Base-by-base conservation (phyloP, 192 early-diverging fungal genomes). In the Thoreauomyces humboldtii region DNA sequence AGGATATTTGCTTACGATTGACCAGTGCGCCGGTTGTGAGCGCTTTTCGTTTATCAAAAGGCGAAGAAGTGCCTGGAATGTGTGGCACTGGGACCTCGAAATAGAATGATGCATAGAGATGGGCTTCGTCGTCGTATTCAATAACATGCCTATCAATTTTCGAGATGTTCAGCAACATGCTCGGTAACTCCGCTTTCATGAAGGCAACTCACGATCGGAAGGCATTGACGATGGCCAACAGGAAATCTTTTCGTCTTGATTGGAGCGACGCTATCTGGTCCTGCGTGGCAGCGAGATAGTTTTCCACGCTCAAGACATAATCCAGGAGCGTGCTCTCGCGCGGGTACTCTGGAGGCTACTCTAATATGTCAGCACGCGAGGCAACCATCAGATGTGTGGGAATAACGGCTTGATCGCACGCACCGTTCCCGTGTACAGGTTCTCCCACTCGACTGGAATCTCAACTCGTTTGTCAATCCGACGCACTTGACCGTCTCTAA, bases 1-100 rank as follows among this genome's bases (percentile, higher is more conserved):
- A n/a, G n/a, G n/a, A n/a, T n/a, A n/a, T n/a, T n/a, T n/a, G n/a
- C 47, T 52, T 52, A 52, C 50, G 50, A 52, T 52, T 28, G 27
- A 52, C 50, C 15, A 52, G 9, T 27, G 50, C 50, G 25, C 50
- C n/a, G n/a, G n/a, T n/a, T n/a, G n/a, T n/a, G n/a, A n/a, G n/a
- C n/a, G n/a, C n/a, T n/a, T n/a, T n/a, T n/a, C n/a, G n/a, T n/a
- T n/a, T n/a, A n/a, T n/a, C n/a, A n/a, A n/a, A n/a, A n/a, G n/a
- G n/a, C n/a, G n/a, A n/a, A n/a, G n/a, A n/a, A n/a, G n/a, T n/a
- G n/a, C n/a, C n/a, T n/a, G 42, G 21, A n/a, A 1, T 44, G 0
- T 44, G 42, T 34, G 34, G 31, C 41, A 37, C 36, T 19, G 42
- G 59, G 6, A 46, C 42, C 45, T 61, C 59, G 32, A 61, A 50